phyloP scores from a whole-genome alignment of 805 yeast species.

The Saccharomyces kudriavzevii region DNA sequence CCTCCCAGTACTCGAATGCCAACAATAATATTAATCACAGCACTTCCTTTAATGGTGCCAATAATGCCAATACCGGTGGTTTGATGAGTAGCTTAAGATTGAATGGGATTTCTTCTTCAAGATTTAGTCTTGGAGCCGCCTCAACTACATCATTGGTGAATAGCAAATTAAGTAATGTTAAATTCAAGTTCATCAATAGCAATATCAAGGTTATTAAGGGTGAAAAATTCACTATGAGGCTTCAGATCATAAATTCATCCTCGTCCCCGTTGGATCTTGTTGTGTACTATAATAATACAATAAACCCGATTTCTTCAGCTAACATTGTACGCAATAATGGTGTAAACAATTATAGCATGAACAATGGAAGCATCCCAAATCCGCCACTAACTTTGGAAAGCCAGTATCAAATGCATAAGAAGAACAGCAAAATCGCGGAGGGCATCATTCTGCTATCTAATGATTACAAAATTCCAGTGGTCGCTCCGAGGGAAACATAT shows the following conservation, averaged over 20 bases:
- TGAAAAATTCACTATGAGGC: constrained; percentile 16
- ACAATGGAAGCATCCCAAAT: background rate
- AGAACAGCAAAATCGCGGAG: constrained; percentile 18
- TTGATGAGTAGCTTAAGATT: background rate
- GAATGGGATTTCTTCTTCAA: background rate
- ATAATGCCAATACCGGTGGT: background rate
- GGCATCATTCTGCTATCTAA: constrained; percentile 28
- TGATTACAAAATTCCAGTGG: constrained; percentile 27
- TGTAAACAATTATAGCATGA: constrained; percentile 1
- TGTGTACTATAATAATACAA: constrained; percentile 23
- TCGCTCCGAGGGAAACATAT: constrained; percentile 23
- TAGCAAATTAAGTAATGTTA: constrained; percentile 18
- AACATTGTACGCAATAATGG: background rate
- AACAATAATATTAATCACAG: background rate
- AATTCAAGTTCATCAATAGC: constrained; percentile 21
- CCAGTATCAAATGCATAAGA: constrained; percentile 20
- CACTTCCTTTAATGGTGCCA: background rate
- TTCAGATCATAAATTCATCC: constrained; percentile 26
- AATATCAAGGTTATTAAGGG: constrained; percentile 17
- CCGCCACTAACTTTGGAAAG: constrained; percentile 15
- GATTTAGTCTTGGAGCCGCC: constrained; percentile 2
- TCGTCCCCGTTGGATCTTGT: constrained; percentile 19
- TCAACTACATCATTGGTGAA: constrained; percentile 17
- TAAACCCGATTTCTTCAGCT: constrained; percentile 1
- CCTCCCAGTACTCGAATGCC: background rate